Evolutionary conservation across 805 yeast genomes (phyloP).

Genomic region (Metschnikowia dekortorum): DNA sequence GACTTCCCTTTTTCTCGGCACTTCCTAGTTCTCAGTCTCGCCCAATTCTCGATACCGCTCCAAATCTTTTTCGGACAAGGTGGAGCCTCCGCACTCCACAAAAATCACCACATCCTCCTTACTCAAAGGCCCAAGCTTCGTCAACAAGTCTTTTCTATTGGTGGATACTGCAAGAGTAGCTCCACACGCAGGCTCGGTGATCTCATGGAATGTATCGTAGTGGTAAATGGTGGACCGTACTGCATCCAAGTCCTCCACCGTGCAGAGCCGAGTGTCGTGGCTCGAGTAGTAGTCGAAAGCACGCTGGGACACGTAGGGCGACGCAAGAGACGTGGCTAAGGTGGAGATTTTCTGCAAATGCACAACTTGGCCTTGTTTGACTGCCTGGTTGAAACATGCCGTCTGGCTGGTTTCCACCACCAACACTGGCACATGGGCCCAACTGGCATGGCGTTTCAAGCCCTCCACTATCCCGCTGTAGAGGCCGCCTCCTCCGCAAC

Average conservation of each 20-base stretch:
- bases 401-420: slow-evolving; percentile 58
- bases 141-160: slow-evolving; percentile 26
- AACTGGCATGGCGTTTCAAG: slow-evolving; percentile 20
- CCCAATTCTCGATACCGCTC: slow-evolving; percentile 8
- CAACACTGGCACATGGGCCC: slow-evolving; percentile 24
- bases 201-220: slow-evolving; percentile 45
- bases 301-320: slow-evolving; percentile 50
- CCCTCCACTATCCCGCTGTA: slow-evolving; percentile 51
- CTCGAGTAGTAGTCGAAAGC: slow-evolving; percentile 36
- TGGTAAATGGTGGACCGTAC: slow-evolving; percentile 49
- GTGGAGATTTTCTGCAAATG: slow-evolving; percentile 45
- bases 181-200: slow-evolving; percentile 73
- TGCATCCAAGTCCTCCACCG: slow-evolving; percentile 52
- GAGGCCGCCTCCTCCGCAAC: slow-evolving; percentile 57
- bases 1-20: too few relatives aligned
- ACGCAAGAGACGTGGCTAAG: slow-evolving; percentile 62
- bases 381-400: slow-evolving; percentile 52
- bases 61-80: slow-evolving; percentile 8
- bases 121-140: slow-evolving; percentile 22
- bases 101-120: slow-evolving; percentile 45
- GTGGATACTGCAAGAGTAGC: slow-evolving; percentile 55
- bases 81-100: slow-evolving; percentile 51
- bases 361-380: slow-evolving; percentile 42
- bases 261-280: slow-evolving; percentile 11
- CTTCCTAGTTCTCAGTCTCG: too few relatives aligned